phyloP scores from a whole-genome alignment of 192 early-diverging fungal genomes.

The Rhizophagus sp. region DNA sequence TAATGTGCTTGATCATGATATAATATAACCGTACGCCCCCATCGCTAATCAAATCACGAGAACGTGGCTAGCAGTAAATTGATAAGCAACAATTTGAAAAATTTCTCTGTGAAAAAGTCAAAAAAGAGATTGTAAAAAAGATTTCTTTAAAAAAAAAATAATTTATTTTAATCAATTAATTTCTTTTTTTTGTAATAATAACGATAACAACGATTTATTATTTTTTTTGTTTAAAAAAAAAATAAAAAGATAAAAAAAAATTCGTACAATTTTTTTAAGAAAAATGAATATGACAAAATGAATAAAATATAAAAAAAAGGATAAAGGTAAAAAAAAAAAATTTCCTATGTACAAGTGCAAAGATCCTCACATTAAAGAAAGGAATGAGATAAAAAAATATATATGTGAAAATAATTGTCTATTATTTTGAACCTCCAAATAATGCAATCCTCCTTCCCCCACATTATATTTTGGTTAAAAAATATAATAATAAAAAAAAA shows the following conservation, averaged over 20 bases:
- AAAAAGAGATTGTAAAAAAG: too few species aligned
- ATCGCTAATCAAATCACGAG: background rate
- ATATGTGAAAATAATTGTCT: background rate
- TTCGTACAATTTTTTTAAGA: too few species aligned
- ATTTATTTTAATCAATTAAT: too few species aligned
- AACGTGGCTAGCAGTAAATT: background rate
- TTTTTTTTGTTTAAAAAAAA: too few species aligned
- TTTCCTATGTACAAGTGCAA: background rate
- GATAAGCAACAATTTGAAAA: background rate
- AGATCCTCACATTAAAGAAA: background rate
- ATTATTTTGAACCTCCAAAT: background rate
- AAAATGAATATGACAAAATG: too few species aligned
- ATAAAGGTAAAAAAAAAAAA: background rate
- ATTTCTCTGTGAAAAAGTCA: background rate
- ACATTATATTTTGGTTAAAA: background rate
- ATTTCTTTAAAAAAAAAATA: too few species aligned
- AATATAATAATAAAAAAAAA: too few species aligned
- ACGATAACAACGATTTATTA: too few species aligned
- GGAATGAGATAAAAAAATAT: background rate
- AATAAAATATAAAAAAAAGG: background rate
- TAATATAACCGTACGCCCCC: too few species aligned
- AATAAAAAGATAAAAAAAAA: too few species aligned
- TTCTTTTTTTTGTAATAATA: too few species aligned
- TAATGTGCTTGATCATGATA: too few species aligned
- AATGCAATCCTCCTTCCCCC: background rate